Base-by-base conservation (phyloP, 2,329 filamentous ascomycete species). In the Lecanicillium sp. region DNA sequence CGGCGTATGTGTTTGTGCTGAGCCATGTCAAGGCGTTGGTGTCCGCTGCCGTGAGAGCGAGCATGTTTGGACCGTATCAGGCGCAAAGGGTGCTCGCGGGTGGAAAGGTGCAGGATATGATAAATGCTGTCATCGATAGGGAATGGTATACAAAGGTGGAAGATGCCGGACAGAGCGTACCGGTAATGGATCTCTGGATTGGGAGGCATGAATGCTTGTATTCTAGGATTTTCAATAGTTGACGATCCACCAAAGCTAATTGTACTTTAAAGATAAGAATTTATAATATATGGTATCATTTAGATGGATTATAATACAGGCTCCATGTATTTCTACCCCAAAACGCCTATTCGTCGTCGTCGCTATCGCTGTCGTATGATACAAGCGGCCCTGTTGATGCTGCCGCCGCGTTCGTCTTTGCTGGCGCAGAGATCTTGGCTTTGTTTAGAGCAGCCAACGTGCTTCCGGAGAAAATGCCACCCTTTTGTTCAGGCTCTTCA, bases 331-430 rank as follows among this genome's bases (percentile, higher is more conserved):
- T 19, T 8, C 9, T 33, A 30, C 15, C 14, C 20, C 29, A 33
- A 53, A 50, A 48, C 48, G 43, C 53, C 43, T 52, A 51, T 45
- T 43, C 57, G 52, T 70, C 64, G 40, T 70, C 83, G 44, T 95
- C 89, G 55, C 88, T 85, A 61, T 94, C 88, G 58, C 86, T 95
- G 40, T 80, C 88, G 54, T 98, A 98, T 18, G 75, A 84, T 15
- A 95, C 92, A 47, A 96, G 64, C 6, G 87, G 84, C 2, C 85
- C 86, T 14, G 74, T 60, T 19, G 76, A 47, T 9, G 59, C 63
- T 19, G 71, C 63, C 9, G 71, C 63, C 9, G 72, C 60, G 37
- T 78, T 71, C 17, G 68, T 60, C 54, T 73, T 76, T 22, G 70
- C 66, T 30, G 73, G 67, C 35, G 78, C 66, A 8, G 71, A 59